Conservation (phyloP, 441 rosid genomes). For the Caryocar brasiliense region DNA sequence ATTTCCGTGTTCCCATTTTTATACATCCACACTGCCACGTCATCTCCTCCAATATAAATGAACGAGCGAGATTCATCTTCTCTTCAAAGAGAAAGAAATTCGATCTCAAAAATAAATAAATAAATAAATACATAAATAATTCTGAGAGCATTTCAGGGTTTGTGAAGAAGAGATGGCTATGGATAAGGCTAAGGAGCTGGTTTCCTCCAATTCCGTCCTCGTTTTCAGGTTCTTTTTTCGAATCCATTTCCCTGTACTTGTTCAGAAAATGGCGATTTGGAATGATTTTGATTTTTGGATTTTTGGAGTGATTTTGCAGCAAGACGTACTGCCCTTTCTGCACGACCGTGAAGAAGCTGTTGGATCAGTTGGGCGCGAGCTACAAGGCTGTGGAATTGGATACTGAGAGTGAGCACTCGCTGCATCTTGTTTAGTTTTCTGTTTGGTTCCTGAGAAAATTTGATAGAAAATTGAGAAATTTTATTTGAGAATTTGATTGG, state of each 20-base stretch:
- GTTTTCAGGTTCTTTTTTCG: conserved; percentile 50
- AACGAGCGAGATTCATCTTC: too few relatives aligned
- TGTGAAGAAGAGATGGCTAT: conserved; percentile 40
- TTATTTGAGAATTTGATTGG: too few relatives aligned
- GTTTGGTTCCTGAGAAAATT: too few relatives aligned
- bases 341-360: conserved; percentile 51
- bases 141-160: not conserved
- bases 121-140: too few relatives aligned
- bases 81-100: too few relatives aligned
- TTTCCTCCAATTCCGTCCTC: conserved; percentile 45
- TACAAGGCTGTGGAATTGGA: conserved; percentile 59
- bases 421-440: not conserved
- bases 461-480: too few relatives aligned
- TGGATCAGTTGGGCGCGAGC: conserved; percentile 43
- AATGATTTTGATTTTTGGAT: not conserved
- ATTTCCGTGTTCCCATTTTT: too few relatives aligned
- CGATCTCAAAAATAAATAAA: too few relatives aligned
- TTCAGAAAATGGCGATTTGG: not conserved
- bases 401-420: conserved; percentile 37
- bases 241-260: not conserved
- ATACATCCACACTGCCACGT: too few relatives aligned
- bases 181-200: conserved; percentile 55
- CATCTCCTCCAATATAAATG: too few relatives aligned
- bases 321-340: conserved; percentile 69
- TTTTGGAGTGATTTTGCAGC: conserved; percentile 26